phyloP scores from a whole-genome alignment of 768 basidiomycete genomes.

The Porpolomopsis calyptriformis region DNA sequence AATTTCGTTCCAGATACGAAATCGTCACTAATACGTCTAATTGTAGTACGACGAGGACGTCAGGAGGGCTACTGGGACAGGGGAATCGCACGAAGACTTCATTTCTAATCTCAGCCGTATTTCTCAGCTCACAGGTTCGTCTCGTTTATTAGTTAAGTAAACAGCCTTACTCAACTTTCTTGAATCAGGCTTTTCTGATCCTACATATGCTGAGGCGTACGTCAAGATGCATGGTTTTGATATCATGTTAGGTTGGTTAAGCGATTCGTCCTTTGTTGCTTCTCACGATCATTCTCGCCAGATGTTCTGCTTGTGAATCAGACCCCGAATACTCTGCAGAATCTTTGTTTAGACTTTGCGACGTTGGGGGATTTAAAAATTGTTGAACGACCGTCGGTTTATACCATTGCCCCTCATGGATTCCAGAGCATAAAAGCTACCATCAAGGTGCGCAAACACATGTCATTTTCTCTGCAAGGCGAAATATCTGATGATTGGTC shows the following conservation, averaged over 20 bases:
- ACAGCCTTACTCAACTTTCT: not conserved
- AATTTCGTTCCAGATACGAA: slow-evolving; percentile 11
- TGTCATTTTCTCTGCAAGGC: not conserved
- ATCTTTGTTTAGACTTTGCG: slow-evolving; percentile 93
- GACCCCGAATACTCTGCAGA: slow-evolving; percentile 87
- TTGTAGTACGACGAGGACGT: slow-evolving; percentile 80
- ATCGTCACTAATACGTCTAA: slow-evolving; percentile 3
- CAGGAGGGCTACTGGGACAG: slow-evolving; percentile 76
- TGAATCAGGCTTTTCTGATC: slow-evolving; percentile 81
- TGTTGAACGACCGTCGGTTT: slow-evolving; percentile 88
- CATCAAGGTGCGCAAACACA: slow-evolving; percentile 51
- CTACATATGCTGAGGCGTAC: slow-evolving; percentile 95
- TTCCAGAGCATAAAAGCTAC: slow-evolving; percentile 99
- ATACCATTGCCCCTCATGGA: slow-evolving; percentile 89
- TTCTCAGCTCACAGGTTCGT: slow-evolving; percentile 79
- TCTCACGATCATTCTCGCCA: slow-evolving; percentile 16
- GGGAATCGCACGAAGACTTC: slow-evolving; percentile 82
- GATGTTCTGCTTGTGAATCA: slow-evolving; percentile 97
- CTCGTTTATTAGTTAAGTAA: not conserved
- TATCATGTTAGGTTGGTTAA: slow-evolving; percentile 66
- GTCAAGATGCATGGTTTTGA: slow-evolving; percentile 98
- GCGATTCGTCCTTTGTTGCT: not conserved
- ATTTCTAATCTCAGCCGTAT: slow-evolving; percentile 90
- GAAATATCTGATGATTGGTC: not conserved
- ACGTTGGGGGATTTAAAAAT: slow-evolving; percentile 95